A percentile compares a stretch with the other conserved stretches of the same genome.
These are phyloP conservation scores for Phaeophleospora eucalypticola DNA, from an alignment of 2,329 filamentous ascomycete genomes.

Conservation along the genomic window DNA sequence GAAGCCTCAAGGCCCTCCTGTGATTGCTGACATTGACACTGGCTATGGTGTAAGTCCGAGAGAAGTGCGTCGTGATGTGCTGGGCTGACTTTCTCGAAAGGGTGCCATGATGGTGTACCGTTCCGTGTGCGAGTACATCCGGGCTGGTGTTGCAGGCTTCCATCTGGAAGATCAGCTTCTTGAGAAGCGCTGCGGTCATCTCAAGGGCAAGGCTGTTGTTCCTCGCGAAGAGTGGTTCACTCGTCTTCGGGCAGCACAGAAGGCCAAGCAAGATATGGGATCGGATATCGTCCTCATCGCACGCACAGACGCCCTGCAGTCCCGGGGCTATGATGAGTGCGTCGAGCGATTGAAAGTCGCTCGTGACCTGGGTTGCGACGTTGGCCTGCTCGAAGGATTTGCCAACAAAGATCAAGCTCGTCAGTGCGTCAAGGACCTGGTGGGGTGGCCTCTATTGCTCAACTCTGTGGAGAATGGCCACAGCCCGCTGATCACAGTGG, in stretches of 20 bases:
- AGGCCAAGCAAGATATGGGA: slow-evolving; percentile 44
- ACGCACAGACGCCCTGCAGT: slow-evolving; percentile 57
- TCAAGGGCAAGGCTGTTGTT: slow-evolving; percentile 58
- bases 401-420: slow-evolving; percentile 48
- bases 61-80: background rate
- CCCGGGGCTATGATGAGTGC: slow-evolving; percentile 53
- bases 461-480: slow-evolving; percentile 56
- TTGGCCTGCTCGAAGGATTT: slow-evolving; percentile 55
- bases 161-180: slow-evolving; percentile 11
- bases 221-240: slow-evolving; percentile 43
- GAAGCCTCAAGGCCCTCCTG: slow-evolving; percentile 10
- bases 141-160: slow-evolving; percentile 9
- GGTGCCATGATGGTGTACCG: slow-evolving; percentile 50
- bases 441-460: slow-evolving; percentile 49
- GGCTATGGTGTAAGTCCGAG: slow-evolving; percentile 18
- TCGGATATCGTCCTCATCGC: slow-evolving; percentile 61
- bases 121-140: slow-evolving; percentile 51
- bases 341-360: slow-evolving; percentile 49
- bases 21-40: slow-evolving; percentile 28
- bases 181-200: slow-evolving; percentile 54
- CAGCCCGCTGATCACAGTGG: slow-evolving; percentile 49
- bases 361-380: slow-evolving; percentile 53
- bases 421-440: slow-evolving; percentile 44
- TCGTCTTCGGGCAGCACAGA: slow-evolving; percentile 53
- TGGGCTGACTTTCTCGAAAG: background rate